phyloP scores from a whole-genome alignment of 2,329 filamentous ascomycete genomes.

The Helicocarpus griseus region DNA sequence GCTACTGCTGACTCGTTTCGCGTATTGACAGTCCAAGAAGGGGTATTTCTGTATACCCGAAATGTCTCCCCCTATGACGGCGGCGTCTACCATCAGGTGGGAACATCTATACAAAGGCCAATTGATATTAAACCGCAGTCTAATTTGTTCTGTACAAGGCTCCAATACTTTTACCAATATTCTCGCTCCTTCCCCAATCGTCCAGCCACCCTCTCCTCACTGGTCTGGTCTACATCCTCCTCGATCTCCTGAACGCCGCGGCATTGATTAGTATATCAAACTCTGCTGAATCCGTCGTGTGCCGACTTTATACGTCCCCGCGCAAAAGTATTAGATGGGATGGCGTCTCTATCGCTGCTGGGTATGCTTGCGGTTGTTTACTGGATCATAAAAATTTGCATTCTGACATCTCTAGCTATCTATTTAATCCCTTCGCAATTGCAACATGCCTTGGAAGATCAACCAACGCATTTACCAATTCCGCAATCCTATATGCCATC shows the following conservation, averaged over 20 bases:
- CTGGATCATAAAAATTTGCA: not conserved
- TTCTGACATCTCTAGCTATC: conserved; percentile 49
- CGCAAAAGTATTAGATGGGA: conserved; percentile 66
- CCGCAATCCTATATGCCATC: conserved; percentile 75
- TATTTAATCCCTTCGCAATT: conserved; percentile 92
- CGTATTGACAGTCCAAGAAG: conserved; percentile 68
- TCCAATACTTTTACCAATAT: conserved; percentile 80
- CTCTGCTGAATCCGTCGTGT: conserved; percentile 66
- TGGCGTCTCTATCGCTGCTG: conserved; percentile 64
- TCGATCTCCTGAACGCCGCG: conserved; percentile 75
- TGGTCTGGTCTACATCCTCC: conserved; percentile 65
- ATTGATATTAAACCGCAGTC: not conserved
- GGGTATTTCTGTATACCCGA: conserved; percentile 88
- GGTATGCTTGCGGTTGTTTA: conserved; percentile 42
- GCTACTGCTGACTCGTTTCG: not conserved
- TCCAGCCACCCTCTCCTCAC: conserved; percentile 60
- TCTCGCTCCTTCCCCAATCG: conserved; percentile 72
- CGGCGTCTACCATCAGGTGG: conserved; percentile 63
- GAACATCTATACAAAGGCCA: not conserved
- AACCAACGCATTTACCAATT: conserved; percentile 79
- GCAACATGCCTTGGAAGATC: conserved; percentile 83
- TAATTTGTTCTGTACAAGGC: conserved; percentile 56
- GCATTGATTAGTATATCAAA: conserved; percentile 71
- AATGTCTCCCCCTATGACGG: conserved; percentile 97
- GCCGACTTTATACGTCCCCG: conserved; percentile 67